Evolutionary conservation across 805 yeast genomes (phyloP).

Genomic region (Tetrapisispora taiwanensis): DNA sequence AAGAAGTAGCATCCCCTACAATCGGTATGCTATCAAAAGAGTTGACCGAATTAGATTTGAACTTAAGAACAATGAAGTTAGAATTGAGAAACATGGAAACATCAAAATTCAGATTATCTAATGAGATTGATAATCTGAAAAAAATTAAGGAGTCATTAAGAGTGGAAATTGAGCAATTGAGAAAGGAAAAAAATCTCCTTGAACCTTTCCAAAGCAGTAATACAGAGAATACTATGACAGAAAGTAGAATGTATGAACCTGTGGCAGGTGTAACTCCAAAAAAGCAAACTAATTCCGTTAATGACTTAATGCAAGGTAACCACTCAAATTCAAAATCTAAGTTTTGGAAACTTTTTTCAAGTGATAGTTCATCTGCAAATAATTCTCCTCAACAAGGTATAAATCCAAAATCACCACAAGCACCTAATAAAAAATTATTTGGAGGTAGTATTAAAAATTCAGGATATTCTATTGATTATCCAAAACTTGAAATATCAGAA

Average conservation of each 20-base stretch:
- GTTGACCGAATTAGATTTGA: constrained; percentile 24
- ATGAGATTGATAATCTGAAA: constrained; percentile 44
- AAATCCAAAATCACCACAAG: neutral
- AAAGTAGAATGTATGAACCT: neutral
- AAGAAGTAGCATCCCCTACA: constrained; percentile 1
- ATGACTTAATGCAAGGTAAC: constrained; percentile 2
- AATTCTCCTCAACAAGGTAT: constrained; percentile 2
- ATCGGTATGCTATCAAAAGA: constrained; percentile 8
- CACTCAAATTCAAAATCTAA: constrained; percentile 17
- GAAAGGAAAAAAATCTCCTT: constrained; percentile 7
- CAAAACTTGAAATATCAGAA: constrained; percentile 1
- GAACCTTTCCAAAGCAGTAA: neutral
- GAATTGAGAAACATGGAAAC: constrained; percentile 35
- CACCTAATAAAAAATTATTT: neutral
- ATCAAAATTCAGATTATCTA: constrained; percentile 34
- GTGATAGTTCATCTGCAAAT: neutral
- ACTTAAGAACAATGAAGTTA: constrained; percentile 33
- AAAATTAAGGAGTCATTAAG: constrained; percentile 38
- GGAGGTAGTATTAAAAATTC: neutral
- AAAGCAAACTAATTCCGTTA: constrained; percentile 1
- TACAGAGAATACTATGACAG: neutral
- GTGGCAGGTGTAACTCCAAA: neutral
- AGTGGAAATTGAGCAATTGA: constrained; percentile 34
- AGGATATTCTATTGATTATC: neutral
- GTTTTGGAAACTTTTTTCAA: constrained; percentile 27